These are phyloP conservation scores for Thecamonas trahens DNA, from an alignment of 78 protist genomes.

Conservation along the genomic window DNA sequence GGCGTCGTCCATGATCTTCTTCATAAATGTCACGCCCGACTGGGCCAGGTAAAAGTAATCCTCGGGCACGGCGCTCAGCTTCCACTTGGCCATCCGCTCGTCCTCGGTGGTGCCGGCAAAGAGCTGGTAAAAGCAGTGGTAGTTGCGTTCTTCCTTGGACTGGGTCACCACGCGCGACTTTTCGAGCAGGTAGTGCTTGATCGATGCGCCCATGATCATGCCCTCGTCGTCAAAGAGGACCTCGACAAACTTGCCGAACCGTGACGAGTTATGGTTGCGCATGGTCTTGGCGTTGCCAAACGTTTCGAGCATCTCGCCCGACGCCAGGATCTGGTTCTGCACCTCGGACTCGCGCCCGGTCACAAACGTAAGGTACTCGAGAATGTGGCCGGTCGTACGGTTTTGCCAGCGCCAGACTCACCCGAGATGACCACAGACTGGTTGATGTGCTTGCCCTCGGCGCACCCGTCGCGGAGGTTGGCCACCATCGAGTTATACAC, in stretches of 20 bases:
- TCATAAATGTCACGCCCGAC: not conserved
- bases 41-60: conserved; percentile 44
- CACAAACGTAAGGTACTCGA: conserved; percentile 35
- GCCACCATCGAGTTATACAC: no score
- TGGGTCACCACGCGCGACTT: conserved; percentile 51
- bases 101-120: not conserved
- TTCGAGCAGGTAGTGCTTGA: conserved; percentile 63
- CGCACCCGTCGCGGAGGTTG: not conserved
- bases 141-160: conserved; percentile 48
- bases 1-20: not conserved
- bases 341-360: not conserved
- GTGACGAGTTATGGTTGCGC: conserved; percentile 84
- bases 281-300: conserved; percentile 88
- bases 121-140: conserved; percentile 68
- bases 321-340: conserved; percentile 18
- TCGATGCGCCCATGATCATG: conserved; percentile 30
- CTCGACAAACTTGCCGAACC: conserved; percentile 68
- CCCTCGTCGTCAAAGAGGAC: conserved; percentile 25
- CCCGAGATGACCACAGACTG: conserved; percentile 6
- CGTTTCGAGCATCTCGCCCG: conserved; percentile 66
- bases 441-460: not conserved
- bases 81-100: not conserved
- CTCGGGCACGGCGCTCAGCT: not conserved
- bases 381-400: conserved; percentile 60
- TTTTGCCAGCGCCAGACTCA: conserved; percentile 67